phyloP scores from a whole-genome alignment of 768 basidiomycete genomes.

The Termitomyces bulborhizus region DNA sequence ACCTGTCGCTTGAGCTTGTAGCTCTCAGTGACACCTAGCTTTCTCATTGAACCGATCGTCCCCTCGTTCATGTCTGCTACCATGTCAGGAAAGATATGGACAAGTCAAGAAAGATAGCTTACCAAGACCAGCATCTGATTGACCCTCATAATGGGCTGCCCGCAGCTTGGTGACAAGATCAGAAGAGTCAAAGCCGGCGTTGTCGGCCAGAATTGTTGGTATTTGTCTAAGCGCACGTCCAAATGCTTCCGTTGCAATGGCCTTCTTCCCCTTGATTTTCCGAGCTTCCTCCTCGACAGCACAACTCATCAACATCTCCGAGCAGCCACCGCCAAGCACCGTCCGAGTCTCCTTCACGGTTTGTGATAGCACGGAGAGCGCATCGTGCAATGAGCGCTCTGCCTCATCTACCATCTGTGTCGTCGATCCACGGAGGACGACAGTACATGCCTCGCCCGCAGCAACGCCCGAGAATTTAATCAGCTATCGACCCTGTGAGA shows the following conservation, averaged over 20 bases:
- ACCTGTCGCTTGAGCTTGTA: conserved; percentile 98
- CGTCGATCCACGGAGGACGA: conserved; percentile 95
- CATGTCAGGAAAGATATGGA: not conserved
- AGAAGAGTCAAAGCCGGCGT: conserved; percentile 96
- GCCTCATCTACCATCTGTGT: conserved; percentile 99
- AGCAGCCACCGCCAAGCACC: conserved; percentile 93
- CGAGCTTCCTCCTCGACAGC: conserved; percentile 87
- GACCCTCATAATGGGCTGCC: conserved; percentile 92
- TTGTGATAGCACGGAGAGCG: conserved; percentile 94
- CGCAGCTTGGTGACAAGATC: conserved; percentile 87
- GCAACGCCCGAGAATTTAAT: conserved; percentile 99
- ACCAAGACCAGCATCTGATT: conserved; percentile 84
- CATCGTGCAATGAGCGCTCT: conserved; percentile 95
- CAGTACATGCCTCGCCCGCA: conserved; percentile 95
- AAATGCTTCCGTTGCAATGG: conserved; percentile 92
- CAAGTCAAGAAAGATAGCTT: conserved; percentile 17
- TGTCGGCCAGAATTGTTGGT: conserved; percentile 94
- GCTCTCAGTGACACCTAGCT: conserved; percentile 89
- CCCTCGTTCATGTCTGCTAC: conserved; percentile 82
- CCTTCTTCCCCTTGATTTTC: conserved; percentile 88
- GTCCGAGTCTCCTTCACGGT: conserved; percentile 96
- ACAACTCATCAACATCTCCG: conserved; percentile 97
- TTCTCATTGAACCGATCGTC: conserved; percentile 78
- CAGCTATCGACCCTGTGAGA: conserved; percentile 44
- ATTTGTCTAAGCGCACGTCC: conserved; percentile 86